Base-by-base conservation (phyloP, 768 basidiomycete species). In the Mycena chlorophos region DNA sequence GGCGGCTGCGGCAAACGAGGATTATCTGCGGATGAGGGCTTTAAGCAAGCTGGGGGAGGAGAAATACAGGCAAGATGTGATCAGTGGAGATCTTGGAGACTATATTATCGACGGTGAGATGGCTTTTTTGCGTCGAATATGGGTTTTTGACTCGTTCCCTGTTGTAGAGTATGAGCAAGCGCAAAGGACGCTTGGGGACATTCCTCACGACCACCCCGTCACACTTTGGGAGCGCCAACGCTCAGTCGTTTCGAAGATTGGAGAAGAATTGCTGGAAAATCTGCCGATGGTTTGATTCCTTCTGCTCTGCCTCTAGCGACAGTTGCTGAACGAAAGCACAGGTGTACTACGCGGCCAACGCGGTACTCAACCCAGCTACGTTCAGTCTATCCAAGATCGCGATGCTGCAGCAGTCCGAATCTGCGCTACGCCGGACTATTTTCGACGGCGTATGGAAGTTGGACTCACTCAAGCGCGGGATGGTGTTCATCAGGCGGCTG, bases 301-400 rank as follows among this genome's bases (percentile, higher is more conserved):
- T 26, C 22, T 23, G 16, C 29, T 30, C 17, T 43, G 14, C 30
- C n/a, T 22, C 19, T 39, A 4, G 5, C 2, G 2, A 8, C 29
- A 20, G 20, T 34, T 16, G 20, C 45, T 27, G 1, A 14, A 10
- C 20, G 39, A 20, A 25, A 34, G 31, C 37, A 3, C 47, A 78
- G 77, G 55, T 75, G 1, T 78, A 73, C 47, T 78, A 70, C 42
- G 75, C 72, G 0, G 39, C 69, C 5, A 63, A 67, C 23, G 70
- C 70, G 1, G 50, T 75, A 1, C 31, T 71, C 2, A 64, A 65
- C 38, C 76, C 77, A 2, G 52, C 64, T 0, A 65, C 66, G 37
- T 72, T 76, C 45, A 74, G 77, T 2, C 48, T 78, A 14, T 67
- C 74, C 0, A 72, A 73, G 1, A 66, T 78, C 23, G 76, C 75